Conservation (phyloP, 1,139 yeast species). For the Spencermartinsiella ligniputridi region DNA sequence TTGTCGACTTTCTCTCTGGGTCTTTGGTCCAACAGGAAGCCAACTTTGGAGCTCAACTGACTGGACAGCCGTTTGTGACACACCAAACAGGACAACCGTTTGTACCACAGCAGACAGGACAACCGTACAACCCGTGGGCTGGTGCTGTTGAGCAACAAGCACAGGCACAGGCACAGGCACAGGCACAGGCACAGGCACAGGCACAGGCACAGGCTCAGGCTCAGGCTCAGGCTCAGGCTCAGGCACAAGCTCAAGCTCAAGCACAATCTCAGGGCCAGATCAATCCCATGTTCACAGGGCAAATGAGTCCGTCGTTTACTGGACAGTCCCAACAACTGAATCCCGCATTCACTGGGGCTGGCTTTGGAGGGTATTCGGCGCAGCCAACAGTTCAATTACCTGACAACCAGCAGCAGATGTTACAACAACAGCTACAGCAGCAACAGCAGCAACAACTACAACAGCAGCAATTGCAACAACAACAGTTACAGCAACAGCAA, state of each 20-base stretch:
- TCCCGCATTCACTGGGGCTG: constrained; percentile 2
- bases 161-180: constrained; percentile 11
- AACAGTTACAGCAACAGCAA: constrained; percentile 12
- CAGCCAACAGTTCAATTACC: constrained; percentile 4
- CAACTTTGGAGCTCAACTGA: constrained; percentile 1
- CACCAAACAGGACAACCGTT: not conserved
- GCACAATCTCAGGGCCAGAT: constrained; percentile 15
- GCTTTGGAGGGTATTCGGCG: constrained; percentile 8
- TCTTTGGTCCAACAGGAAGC: constrained; percentile 1
- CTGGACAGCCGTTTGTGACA: not conserved
- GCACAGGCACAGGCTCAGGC: not conserved
- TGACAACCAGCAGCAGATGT: constrained; percentile 17
- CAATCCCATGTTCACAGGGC: constrained; percentile 10
- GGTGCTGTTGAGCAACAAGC: constrained; percentile 9
- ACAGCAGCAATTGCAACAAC: constrained; percentile 11
- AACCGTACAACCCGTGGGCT: not conserved
- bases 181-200: constrained; percentile 8
- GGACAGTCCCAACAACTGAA: constrained; percentile 10
- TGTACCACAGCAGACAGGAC: not conserved
- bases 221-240: constrained; percentile 3
- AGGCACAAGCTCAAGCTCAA: constrained; percentile 8
- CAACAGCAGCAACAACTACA: constrained; percentile 10
- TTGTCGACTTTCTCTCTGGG: not conserved
- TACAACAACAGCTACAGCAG: constrained; percentile 8
- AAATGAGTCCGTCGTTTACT: constrained; percentile 7